These are phyloP conservation scores for Nannizziopsis arthrosporioides DNA, from an alignment of 2,329 filamentous ascomycete genomes.

Conservation along the genomic window DNA sequence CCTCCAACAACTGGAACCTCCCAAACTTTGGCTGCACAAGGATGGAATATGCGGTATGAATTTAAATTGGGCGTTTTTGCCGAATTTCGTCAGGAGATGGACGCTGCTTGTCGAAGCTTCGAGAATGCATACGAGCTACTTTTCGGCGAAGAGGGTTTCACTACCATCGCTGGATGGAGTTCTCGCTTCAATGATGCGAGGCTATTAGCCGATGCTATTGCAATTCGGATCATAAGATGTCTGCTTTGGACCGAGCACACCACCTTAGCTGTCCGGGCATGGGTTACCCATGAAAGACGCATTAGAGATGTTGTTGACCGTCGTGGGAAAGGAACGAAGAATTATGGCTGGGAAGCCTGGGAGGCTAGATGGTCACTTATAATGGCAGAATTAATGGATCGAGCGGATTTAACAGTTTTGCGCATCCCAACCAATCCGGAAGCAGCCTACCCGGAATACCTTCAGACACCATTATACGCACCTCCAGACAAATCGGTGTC, in stretches of 20 bases:
- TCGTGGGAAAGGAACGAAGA: constrained; percentile 70
- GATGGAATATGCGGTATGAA: constrained; percentile 90
- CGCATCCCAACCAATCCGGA: constrained; percentile 23
- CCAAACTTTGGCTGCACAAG: constrained; percentile 68
- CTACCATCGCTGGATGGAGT: constrained; percentile 80
- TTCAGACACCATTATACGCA: constrained; percentile 32
- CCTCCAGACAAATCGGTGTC: constrained; percentile 42
- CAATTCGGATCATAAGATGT: constrained; percentile 70
- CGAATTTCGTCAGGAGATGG: constrained; percentile 87
- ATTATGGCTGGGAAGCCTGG: constrained; percentile 93
- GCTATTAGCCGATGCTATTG: constrained; percentile 68
- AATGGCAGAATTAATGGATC: constrained; percentile 49
- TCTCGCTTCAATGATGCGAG: constrained; percentile 87
- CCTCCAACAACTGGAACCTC: constrained; percentile 76
- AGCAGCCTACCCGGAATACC: constrained; percentile 10
- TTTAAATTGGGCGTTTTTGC: constrained; percentile 85
- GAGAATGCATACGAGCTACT: constrained; percentile 77
- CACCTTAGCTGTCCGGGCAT: constrained; percentile 67
- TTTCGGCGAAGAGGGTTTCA: constrained; percentile 71
- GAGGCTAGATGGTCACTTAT: constrained; percentile 59
- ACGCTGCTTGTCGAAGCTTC: constrained; percentile 72
- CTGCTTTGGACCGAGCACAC: constrained; percentile 68
- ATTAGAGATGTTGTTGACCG: constrained; percentile 69
- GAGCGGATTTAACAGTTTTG: constrained; percentile 40
- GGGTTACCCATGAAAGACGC: constrained; percentile 64